Percentiles rank a stretch among this genome's conserved stretches.
Evolutionary conservation across 2,329 filamentous ascomycete genomes (phyloP).

Genomic region (Cladorrhinum sp.): DNA sequence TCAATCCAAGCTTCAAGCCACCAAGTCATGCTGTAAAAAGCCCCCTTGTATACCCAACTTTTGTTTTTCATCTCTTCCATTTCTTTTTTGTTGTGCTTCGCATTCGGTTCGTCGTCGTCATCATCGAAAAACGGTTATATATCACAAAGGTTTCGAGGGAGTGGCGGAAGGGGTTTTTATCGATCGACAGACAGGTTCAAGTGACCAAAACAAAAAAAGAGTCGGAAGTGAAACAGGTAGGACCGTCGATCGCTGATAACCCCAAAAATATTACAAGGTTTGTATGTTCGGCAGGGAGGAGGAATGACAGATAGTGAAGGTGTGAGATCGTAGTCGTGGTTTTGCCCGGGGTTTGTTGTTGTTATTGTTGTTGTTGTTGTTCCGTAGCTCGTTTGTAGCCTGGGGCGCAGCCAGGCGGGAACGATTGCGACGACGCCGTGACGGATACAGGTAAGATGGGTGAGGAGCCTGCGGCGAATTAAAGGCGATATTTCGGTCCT

Average conservation of each 20-base stretch:
- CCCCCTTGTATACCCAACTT: slow-evolving; percentile 26
- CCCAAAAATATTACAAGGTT: slow-evolving; percentile 9
- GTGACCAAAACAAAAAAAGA: not conserved
- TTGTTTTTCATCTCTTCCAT: slow-evolving; percentile 21
- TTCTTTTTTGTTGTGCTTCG: slow-evolving; percentile 20
- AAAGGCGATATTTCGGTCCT: slow-evolving; percentile 2
- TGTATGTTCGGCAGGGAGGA: not conserved
- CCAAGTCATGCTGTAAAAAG: too few species aligned
- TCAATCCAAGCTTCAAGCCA: slow-evolving; percentile 9
- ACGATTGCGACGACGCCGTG: not conserved
- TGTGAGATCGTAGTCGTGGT: too few species aligned
- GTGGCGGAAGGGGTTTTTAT: not conserved
- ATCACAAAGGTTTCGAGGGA: slow-evolving; percentile 8
- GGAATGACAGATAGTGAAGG: not conserved
- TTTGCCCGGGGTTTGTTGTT: too few species aligned
- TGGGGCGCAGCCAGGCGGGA: too few species aligned
- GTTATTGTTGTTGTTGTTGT: not conserved
- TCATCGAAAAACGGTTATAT: slow-evolving; percentile 23
- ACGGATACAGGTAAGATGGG: not conserved
- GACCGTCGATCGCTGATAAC: not conserved
- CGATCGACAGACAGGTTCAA: slow-evolving; percentile 6
- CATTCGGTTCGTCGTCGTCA: slow-evolving; percentile 23
- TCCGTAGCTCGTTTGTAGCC: too few species aligned
- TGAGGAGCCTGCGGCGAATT: not conserved
- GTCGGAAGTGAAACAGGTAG: not conserved